phyloP scores from a whole-genome alignment of 2,329 filamentous ascomycete genomes.

The Fusarium irregulare region DNA sequence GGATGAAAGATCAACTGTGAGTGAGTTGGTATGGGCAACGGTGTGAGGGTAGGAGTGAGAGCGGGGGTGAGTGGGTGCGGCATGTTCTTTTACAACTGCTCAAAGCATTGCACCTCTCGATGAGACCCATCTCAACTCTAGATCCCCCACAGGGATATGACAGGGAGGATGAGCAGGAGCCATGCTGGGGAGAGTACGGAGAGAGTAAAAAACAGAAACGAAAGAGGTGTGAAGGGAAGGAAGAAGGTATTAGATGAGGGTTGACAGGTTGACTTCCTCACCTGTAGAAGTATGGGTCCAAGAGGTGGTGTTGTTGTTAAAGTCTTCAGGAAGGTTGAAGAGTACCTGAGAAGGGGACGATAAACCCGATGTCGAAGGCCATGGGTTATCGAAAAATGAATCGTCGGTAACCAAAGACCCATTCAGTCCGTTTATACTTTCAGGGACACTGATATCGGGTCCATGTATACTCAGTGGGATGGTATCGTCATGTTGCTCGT shows the following conservation, averaged over 20 bases:
- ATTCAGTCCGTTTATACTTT: conserved; percentile 22
- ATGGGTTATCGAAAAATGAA: conserved; percentile 37
- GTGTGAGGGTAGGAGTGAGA: conserved; percentile 36
- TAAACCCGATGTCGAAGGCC: conserved; percentile 30
- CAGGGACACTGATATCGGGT: conserved; percentile 20
- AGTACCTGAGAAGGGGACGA: conserved; percentile 41
- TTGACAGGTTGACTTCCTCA: conserved; percentile 37
- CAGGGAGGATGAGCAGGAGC: conserved; percentile 13
- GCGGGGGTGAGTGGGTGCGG: conserved; percentile 38
- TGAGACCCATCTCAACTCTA: conserved; percentile 38
- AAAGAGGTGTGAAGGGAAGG: conserved; percentile 1
- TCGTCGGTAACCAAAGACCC: conserved; percentile 26
- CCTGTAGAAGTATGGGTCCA: conserved; percentile 39
- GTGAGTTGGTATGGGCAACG: conserved; percentile 24
- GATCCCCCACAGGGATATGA: conserved; percentile 32
- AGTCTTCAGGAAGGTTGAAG: conserved; percentile 36
- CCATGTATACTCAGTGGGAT: conserved; percentile 30
- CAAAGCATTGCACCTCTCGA: conserved; percentile 29
- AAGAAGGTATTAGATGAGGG: conserved; percentile 10
- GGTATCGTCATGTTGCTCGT: conserved; percentile 35
- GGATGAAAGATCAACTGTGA: conserved; percentile 29
- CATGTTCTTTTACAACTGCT: conserved; percentile 41
- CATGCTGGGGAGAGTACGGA: conserved; percentile 1
- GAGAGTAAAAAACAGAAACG: background rate
- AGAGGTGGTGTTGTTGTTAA: conserved; percentile 5